Base-by-base conservation (phyloP, 257 asterid species). In the Solanum rostratum region DNA sequence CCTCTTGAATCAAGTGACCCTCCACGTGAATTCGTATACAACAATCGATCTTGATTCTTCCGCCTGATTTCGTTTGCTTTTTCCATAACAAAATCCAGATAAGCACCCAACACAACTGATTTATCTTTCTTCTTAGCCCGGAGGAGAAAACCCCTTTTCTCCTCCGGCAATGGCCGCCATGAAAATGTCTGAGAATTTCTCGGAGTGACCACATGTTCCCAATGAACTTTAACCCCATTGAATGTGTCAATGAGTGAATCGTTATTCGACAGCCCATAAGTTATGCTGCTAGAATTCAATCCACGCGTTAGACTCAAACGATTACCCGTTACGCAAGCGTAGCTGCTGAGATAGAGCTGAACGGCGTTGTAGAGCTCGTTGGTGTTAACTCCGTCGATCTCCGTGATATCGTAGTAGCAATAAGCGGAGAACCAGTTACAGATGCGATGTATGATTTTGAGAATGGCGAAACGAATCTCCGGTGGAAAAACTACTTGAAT, bases 281-380 rank as follows among this genome's bases (percentile, higher is more conserved):
- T 90, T 3, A 90, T 90, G 33, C 53, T 85, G 76, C 89, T 84
- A 14, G 92, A 90, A 60, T 90, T 90, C 41, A 88, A 86, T 7
- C 89, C 90, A 7, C 92, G 82, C 1, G 90, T 87, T 29, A 90
- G 86, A 86, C 89, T 87, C 45, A 90, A 86, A 4, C 91, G 90
- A 80, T 87, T 90, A 10, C 91, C 92, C 0, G 90, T 81, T 0
- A 87, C 71, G 45, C 88, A 87, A 43, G 92, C 91, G 0, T 91
- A 88, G 74, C 86, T 82, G 19, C 91, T 90, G 37, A 90, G 86
- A 70, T 90, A 90, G 14, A 88, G 86, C 83, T 90, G 91, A 62
- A 90, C 91, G 8, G 92, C 91, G 90, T 86, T 87, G 86, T 90
- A 90, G 19, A 90, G 92, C 49, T 90, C 92, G 76, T 90, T 90